Conservation (phyloP, 495 filamentous ascomycete genomes). For the Lasiosphaeria miniovina region DNA sequence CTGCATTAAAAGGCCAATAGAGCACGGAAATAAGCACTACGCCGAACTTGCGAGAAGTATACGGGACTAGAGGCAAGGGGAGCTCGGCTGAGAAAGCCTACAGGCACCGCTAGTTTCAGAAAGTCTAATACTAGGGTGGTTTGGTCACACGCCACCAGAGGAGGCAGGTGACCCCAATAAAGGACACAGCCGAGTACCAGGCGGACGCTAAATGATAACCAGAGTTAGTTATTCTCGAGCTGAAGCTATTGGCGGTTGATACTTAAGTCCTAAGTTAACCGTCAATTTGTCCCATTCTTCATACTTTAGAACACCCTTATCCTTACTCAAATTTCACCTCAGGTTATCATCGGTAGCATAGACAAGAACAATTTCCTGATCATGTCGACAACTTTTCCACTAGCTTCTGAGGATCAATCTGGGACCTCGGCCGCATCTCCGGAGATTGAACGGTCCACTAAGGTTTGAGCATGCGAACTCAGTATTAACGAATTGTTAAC, state of each 20-base stretch:
- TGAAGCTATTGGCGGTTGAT: not conserved
- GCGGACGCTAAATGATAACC: not conserved
- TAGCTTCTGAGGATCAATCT: not conserved
- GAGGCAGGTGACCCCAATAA: not conserved
- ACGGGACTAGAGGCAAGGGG: not conserved
- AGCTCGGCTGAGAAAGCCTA: not conserved
- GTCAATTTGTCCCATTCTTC: not conserved
- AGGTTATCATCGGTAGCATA: not conserved
- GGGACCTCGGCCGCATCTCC: not conserved
- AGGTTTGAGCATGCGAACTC: not conserved
- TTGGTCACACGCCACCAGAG: not conserved
- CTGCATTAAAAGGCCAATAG: not conserved
- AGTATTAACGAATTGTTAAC: not conserved
- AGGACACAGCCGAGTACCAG: not conserved
- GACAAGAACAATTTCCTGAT: not conserved
- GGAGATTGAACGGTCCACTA: not conserved
- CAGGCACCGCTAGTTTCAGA: not conserved
- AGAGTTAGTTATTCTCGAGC: not conserved
- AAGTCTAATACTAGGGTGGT: not conserved
- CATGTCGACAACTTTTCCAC: not conserved
- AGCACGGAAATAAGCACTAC: not conserved
- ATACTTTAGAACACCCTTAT: not conserved
- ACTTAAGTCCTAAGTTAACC: slow-evolving; percentile 1
- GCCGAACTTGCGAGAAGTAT: not conserved
- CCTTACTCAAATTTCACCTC: not conserved